phyloP scores from a whole-genome alignment of 1,139 yeast species.

The Pichia sp. region DNA sequence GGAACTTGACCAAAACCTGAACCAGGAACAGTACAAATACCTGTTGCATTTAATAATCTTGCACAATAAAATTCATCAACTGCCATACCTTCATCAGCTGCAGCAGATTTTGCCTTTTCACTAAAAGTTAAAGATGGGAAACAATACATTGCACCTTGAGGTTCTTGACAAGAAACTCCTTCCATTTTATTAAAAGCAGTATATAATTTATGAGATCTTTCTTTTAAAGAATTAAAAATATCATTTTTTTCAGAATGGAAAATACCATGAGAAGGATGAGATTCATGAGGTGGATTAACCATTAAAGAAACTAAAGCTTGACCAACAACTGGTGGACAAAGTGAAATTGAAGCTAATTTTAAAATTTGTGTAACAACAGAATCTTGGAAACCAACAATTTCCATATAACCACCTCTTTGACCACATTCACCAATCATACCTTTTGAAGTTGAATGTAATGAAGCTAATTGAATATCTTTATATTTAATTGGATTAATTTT shows the following conservation, averaged over 20 bases:
- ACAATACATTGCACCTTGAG: conserved; percentile 96
- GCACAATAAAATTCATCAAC: conserved; percentile 88
- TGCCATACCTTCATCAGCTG: conserved; percentile 46
- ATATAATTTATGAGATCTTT: conserved; percentile 60
- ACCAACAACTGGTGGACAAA: conserved; percentile 93
- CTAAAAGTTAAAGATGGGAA: conserved; percentile 75
- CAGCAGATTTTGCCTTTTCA: conserved; percentile 53
- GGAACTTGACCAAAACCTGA: conserved; percentile 91
- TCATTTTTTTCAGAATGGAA: conserved; percentile 56
- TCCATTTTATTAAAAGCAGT: conserved; percentile 70
- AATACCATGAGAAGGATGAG: conserved; percentile 66
- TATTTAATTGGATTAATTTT: conserved; percentile 45
- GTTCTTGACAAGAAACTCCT: conserved; percentile 77
- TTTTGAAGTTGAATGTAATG: conserved; percentile 91
- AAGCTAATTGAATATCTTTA: conserved; percentile 77
- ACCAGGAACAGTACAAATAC: conserved; percentile 97
- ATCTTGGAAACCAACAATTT: conserved; percentile 68
- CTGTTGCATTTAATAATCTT: conserved; percentile 77
- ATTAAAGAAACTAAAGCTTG: conserved; percentile 88
- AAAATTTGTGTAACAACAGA: conserved; percentile 66
- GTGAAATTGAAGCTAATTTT: conserved; percentile 82
- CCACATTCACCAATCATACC: conserved; percentile 99
- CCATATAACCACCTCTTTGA: conserved; percentile 99
- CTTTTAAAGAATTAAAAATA: conserved; percentile 56
- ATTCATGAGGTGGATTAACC: conserved; percentile 82